Evolutionary conservation across 768 basidiomycete genomes (phyloP).

Genomic region (Suillus subaureus): DNA sequence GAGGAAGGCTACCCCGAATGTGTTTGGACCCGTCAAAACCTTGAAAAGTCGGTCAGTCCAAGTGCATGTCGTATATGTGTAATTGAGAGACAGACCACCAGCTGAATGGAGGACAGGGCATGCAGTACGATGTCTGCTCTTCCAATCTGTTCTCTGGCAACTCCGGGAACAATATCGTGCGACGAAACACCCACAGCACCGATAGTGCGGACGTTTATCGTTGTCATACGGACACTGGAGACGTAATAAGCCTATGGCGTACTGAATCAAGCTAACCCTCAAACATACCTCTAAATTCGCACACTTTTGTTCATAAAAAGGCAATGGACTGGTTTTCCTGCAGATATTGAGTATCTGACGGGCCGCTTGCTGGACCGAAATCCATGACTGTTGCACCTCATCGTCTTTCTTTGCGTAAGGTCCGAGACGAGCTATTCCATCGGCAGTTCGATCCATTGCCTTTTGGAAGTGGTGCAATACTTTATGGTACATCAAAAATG

Average conservation of each 20-base stretch:
- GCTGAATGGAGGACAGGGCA: conserved; percentile 6
- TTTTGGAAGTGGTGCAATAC: conserved; percentile 3
- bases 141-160: conserved; percentile 8
- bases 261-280: too few relatives aligned
- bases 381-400: neutral
- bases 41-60: neutral
- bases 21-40: neutral
- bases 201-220: neutral
- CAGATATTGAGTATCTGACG: conserved; percentile 2
- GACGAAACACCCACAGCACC: conserved; percentile 9
- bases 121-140: conserved; percentile 3
- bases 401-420: neutral
- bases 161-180: conserved; percentile 7
- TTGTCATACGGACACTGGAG: conserved; percentile 1
- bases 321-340: neutral
- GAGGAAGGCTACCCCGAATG: conserved; percentile 1
- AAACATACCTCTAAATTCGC: neutral
- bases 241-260: neutral
- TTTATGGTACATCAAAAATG: conserved; percentile 5
- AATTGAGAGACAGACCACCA: neutral
- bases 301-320: conserved; percentile 3
- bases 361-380: neutral
- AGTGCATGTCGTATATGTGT: neutral
- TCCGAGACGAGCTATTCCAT: neutral
- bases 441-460: neutral